A percentile compares a stretch with the other conserved stretches of the same genome.
These are phyloP conservation scores for Fomes fomentarius DNA, from an alignment of 1,284 basidiomycete genomes.

Conservation along the genomic window DNA sequence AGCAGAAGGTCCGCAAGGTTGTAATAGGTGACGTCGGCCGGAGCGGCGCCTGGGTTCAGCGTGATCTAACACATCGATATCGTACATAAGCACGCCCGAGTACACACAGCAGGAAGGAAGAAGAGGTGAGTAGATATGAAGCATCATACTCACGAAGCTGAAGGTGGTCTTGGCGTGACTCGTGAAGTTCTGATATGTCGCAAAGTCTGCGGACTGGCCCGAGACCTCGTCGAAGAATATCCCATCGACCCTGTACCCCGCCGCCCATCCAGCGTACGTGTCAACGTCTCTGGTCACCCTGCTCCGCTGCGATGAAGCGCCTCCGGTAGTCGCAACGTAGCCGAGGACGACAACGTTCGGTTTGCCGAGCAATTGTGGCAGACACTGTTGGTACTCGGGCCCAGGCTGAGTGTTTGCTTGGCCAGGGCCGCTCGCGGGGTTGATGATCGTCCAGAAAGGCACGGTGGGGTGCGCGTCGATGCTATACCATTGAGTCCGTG, in stretches of 20 bases:
- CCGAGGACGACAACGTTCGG: conserved; percentile 39
- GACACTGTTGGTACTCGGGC: conserved; percentile 36
- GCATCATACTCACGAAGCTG: conserved; percentile 22
- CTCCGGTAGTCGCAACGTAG: conserved; percentile 37
- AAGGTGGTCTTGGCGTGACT: conserved; percentile 14
- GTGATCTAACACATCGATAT: too few species aligned
- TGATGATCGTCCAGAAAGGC: conserved; percentile 38
- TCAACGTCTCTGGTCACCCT: conserved; percentile 35
- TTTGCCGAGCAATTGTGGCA: conserved; percentile 27
- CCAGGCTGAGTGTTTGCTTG: conserved; percentile 30
- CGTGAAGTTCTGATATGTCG: conserved; percentile 22
- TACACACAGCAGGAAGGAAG: too few species aligned
- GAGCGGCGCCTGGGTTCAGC: conserved; percentile 27
- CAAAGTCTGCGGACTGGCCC: conserved; percentile 14
- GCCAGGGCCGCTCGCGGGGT: conserved; percentile 41
- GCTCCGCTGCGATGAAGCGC: conserved; percentile 15
- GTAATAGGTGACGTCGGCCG: conserved; percentile 22
- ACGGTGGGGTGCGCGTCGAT: conserved; percentile 32
- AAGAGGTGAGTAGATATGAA: too few species aligned
- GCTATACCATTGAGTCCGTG: too few species aligned
- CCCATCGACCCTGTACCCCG: conserved; percentile 34
- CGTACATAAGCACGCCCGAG: too few species aligned
- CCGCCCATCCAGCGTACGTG: conserved; percentile 38
- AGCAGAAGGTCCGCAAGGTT: conserved; percentile 29
- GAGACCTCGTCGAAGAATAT: conserved; percentile 44